Conservation (phyloP, 306 rosid genomes). For the Comarum palustre region DNA sequence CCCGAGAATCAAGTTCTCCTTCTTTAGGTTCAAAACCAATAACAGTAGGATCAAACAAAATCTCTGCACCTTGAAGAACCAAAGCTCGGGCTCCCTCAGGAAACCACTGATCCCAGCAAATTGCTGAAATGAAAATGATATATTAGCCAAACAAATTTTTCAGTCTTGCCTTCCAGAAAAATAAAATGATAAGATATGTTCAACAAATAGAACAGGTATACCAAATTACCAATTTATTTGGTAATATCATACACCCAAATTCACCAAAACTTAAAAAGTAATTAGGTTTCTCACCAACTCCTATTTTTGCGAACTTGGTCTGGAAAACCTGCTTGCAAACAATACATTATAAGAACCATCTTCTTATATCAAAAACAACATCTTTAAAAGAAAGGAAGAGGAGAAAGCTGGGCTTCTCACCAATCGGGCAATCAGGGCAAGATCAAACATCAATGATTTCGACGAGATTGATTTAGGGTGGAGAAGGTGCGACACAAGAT, state of each 20-base stretch:
- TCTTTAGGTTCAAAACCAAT: conserved; percentile 98
- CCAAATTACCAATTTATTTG: background rate
- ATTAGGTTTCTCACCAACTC: conserved; percentile 68
- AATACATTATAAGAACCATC: conserved; percentile 22
- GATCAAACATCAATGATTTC: no score
- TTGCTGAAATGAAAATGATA: conserved; percentile 50
- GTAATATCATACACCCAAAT: conserved; percentile 1
- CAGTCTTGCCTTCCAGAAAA: conserved; percentile 6
- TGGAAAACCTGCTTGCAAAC: conserved; percentile 71
- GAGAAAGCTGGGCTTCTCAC: no score
- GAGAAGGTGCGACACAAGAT: no score
- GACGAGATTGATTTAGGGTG: no score
- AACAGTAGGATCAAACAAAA: conserved; percentile 92
- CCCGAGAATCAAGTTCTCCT: conserved; percentile 70
- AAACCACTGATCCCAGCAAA: conserved; percentile 99
- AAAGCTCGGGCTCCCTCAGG: conserved; percentile 94
- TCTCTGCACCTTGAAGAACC: conserved; percentile 98
- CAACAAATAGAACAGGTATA: conserved; percentile 8
- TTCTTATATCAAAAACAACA: background rate
- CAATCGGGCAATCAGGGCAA: no score
- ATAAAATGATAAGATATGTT: conserved; percentile 12
- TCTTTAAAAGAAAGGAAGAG: no score
- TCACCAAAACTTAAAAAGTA: background rate
- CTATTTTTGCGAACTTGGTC: conserved; percentile 82
- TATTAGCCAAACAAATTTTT: conserved; percentile 21